phyloP scores from a whole-genome alignment of 192 early-diverging fungal species.

The Rhizoclosmatium globosum region DNA sequence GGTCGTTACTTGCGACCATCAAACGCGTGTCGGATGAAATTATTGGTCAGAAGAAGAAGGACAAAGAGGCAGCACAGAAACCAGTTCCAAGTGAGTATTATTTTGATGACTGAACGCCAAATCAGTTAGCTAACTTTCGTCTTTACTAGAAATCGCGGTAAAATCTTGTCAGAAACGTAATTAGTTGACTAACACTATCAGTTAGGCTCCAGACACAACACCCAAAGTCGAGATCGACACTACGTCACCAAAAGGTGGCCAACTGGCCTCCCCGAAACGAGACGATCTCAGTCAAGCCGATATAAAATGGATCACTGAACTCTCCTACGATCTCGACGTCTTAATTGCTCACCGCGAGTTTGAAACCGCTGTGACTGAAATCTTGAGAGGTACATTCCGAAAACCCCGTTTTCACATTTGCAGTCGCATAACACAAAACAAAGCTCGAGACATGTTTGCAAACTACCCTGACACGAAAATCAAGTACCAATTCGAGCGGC shows the following conservation, averaged over 20 bases:
- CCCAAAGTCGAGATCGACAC: neutral
- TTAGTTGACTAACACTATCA: neutral
- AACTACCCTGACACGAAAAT: conserved; percentile 13
- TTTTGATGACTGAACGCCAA: neutral
- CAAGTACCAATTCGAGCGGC: conserved; percentile 16
- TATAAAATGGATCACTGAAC: conserved; percentile 69
- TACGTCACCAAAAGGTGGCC: neutral
- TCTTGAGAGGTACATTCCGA: conserved; percentile 60
- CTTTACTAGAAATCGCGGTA: neutral
- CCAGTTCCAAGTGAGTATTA: neutral
- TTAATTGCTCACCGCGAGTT: conserved; percentile 93
- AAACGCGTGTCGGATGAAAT: conserved; percentile 25
- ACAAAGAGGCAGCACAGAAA: conserved; percentile 2
- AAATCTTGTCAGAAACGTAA: neutral
- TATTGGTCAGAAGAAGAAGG: conserved; percentile 20
- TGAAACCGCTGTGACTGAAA: conserved; percentile 74
- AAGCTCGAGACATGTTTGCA: conserved; percentile 13
- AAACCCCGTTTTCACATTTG: neutral
- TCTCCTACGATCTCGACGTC: conserved; percentile 91
- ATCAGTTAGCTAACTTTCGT: neutral
- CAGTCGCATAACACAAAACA: neutral
- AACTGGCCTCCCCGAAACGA: neutral
- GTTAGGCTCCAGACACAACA: neutral
- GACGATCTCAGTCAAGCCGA: conserved; percentile 29
- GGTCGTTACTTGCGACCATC: conserved; percentile 55